These are phyloP conservation scores for Escallonia rubra DNA, from an alignment of 129 eudicot genomes.

Conservation along the genomic window DNA sequence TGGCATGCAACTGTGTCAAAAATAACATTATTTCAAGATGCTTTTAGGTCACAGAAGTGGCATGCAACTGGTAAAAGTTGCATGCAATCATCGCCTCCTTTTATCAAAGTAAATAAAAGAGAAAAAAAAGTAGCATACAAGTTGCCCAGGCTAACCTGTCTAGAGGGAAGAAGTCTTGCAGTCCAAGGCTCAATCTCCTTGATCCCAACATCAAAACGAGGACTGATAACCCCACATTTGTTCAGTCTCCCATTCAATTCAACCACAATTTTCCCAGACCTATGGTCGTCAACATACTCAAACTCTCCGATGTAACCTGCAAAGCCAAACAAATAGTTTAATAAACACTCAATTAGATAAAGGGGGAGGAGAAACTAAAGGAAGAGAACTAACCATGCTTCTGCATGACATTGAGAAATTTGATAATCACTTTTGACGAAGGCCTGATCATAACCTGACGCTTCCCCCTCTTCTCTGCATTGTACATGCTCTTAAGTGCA, in stretches of 20 bases:
- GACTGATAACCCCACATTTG: conserved; percentile 19
- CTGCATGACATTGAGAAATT: conserved; percentile 68
- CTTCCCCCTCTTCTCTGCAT: conserved; percentile 62
- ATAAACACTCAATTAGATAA: too few relatives aligned
- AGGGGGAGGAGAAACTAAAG: background rate
- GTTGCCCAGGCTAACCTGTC: conserved; percentile 38
- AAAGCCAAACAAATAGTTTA: background rate
- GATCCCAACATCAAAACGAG: conserved; percentile 37
- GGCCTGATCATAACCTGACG: conserved; percentile 76
- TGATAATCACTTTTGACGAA: conserved; percentile 64
- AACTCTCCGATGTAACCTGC: conserved; percentile 64
- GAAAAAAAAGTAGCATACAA: too few relatives aligned
- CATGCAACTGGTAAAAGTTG: too few relatives aligned
- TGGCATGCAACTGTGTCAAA: too few relatives aligned
- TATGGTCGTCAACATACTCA: conserved; percentile 31
- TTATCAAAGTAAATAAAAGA: too few relatives aligned
- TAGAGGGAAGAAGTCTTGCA: conserved; percentile 54
- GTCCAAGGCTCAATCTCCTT: conserved; percentile 67
- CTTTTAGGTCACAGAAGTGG: too few relatives aligned
- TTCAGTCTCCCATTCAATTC: conserved; percentile 24
- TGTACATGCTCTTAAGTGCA: conserved; percentile 59
- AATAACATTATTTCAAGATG: too few relatives aligned
- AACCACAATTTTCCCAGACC: conserved; percentile 31
- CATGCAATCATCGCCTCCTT: too few relatives aligned
- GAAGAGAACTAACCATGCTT: conserved; percentile 44